A percentile compares a stretch with the other conserved stretches of the same genome.
Evolutionary conservation across 2,329 filamentous ascomycete species (phyloP).

Genomic region (Ceratocystis eucalypticola): DNA sequence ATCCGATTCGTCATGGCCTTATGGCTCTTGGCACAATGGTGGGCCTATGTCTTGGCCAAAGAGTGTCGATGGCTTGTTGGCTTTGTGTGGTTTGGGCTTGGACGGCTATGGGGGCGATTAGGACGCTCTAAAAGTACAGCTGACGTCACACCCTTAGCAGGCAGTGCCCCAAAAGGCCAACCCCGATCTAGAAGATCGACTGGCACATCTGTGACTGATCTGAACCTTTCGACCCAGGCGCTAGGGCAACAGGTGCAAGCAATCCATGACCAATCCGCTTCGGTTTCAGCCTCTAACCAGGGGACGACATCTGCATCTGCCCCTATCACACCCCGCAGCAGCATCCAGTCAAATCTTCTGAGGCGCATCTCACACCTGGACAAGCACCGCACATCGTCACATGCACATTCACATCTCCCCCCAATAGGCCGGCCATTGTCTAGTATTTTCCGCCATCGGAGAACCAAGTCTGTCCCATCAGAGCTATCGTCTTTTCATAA

Average conservation of each 20-base stretch:
- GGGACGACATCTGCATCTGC: background rate
- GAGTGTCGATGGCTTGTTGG: conserved; percentile 58
- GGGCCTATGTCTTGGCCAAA: conserved; percentile 55
- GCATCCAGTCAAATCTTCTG: conserved; percentile 11
- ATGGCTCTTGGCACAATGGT: conserved; percentile 64
- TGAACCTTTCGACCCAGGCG: background rate
- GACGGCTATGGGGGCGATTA: conserved; percentile 56
- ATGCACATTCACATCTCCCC: conserved; percentile 25
- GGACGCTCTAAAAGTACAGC: background rate
- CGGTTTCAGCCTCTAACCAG: background rate
- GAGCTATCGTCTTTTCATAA: conserved; percentile 79
- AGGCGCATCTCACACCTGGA: conserved; percentile 19
- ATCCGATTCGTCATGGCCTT: conserved; percentile 74
- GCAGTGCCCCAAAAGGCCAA: background rate
- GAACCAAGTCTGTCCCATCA: conserved; percentile 75
- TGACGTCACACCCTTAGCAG: background rate
- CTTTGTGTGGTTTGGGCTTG: conserved; percentile 68
- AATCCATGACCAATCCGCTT: background rate
- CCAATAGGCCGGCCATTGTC: background rate
- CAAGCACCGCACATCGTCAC: conserved; percentile 23
- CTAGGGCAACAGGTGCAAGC: background rate
- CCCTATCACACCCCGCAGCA: background rate
- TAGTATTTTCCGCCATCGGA: conserved; percentile 43
- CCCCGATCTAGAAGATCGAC: background rate
- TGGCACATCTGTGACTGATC: background rate